Evolutionary conservation across 805 yeast species (phyloP), one percentile per base, ranked within the genome.

Genomic region (Spathaspora girioi): DNA sequence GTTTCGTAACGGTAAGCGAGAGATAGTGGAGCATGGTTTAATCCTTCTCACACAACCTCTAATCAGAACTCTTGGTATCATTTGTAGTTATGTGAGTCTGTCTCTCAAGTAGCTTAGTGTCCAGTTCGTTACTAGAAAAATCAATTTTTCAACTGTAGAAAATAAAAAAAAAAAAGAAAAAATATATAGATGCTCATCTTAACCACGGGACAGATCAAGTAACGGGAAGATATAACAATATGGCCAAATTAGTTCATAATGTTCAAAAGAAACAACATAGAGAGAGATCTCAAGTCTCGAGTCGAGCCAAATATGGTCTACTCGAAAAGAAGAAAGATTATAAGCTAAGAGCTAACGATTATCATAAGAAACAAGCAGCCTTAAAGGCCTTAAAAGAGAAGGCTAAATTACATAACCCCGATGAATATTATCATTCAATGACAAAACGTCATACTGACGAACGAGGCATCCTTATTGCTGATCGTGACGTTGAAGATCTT

Each of bases 361-460:
- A 69, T 58, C 85, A 81, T 61, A 74, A 78, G 67, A 81, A 81
- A 58, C 80, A 81, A 62, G 82, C 82, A 14, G 83, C 82, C 38
- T 60, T 94, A 48, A 88, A 87, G 69, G 77, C 86, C 1, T 77
- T 94, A 52, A 82, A 87, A 57, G 75, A 77, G 42, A 93, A 90
- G 64, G 96, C 88, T 1, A 72, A 77, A 38, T 77, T 78, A 44
- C 79, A 90, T 59, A 94, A 94, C 65, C 96, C 96, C 14, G 99
- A 94, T 77, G 99, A 94, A 69, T 94, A 87, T 72, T 91, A 93
- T 68, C 97, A 90, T 80, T 94, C 90, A 18, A 94, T 94, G 99
- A 81, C 85, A 31, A 75, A 78, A 12, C 75, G 77, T 54, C 78
- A 77, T 60, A 83, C 94, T 4, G 96, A 90, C 56, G 70, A 76